These are phyloP conservation scores for Eremochloa ophiuroides DNA, from an alignment of 176 grass and related monocot genomes.

Conservation along the genomic window DNA sequence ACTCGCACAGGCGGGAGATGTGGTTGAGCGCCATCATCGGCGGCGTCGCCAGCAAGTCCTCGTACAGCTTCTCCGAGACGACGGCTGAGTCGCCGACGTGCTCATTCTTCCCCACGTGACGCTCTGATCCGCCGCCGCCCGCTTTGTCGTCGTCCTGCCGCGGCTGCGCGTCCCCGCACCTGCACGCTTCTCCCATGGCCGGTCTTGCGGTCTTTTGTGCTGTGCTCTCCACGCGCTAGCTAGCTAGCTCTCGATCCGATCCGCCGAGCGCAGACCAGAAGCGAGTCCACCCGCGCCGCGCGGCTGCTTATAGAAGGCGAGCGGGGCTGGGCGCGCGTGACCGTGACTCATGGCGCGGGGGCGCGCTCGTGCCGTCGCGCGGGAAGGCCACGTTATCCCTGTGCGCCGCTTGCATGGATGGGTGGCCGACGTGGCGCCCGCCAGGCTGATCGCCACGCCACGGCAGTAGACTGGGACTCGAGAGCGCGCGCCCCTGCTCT, in stretches of 20 bases:
- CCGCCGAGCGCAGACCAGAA: background rate
- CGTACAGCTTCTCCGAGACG: slow-evolving; percentile 35
- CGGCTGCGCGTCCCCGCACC: background rate
- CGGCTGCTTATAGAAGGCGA: background rate
- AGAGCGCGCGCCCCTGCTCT: background rate
- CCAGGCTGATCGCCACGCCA: background rate
- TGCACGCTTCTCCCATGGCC: slow-evolving; percentile 49
- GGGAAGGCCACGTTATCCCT: background rate
- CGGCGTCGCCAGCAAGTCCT: slow-evolving; percentile 40
- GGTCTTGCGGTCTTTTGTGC: too few species aligned
- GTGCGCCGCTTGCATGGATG: background rate
- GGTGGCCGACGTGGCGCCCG: background rate
- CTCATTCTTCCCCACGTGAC: background rate
- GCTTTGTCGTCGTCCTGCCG: background rate
- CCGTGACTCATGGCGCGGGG: background rate
- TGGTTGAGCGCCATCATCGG: slow-evolving; percentile 81
- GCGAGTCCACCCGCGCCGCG: too few species aligned
- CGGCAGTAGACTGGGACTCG: background rate
- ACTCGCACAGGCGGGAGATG: slow-evolving; percentile 68
- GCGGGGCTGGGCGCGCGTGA: background rate
- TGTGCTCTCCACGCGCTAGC: background rate
- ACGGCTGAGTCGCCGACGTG: background rate
- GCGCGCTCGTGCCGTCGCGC: background rate
- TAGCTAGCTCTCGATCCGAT: background rate
- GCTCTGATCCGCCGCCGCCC: background rate